phyloP scores from a whole-genome alignment of 768 basidiomycete species.

The Mycena galopus region DNA sequence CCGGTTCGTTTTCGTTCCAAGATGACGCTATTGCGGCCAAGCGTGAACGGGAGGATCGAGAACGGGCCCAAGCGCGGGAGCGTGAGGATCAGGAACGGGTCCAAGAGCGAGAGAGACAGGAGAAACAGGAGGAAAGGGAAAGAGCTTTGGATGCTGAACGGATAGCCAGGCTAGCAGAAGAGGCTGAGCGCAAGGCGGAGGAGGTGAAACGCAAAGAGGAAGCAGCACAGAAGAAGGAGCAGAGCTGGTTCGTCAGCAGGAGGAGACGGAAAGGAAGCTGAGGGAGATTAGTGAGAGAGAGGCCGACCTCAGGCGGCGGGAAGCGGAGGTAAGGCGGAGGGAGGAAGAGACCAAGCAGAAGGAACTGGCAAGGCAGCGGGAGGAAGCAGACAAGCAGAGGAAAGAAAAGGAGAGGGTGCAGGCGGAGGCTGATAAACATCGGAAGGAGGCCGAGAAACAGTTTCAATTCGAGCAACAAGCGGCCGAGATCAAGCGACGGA shows the following conservation, averaged over 20 bases:
- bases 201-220: slow-evolving; percentile 27
- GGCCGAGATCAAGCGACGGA: slow-evolving; percentile 56
- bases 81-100: not conserved
- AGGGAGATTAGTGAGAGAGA: slow-evolving; percentile 35
- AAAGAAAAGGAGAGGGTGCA: slow-evolving; percentile 37
- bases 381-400: slow-evolving; percentile 39
- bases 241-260: slow-evolving; percentile 34
- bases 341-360: slow-evolving; percentile 39
- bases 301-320: slow-evolving; percentile 35
- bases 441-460: slow-evolving; percentile 42
- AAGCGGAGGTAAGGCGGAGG: slow-evolving; percentile 27
- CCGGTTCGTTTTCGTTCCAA: slow-evolving; percentile 19
- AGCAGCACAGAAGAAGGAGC: slow-evolving; percentile 32
- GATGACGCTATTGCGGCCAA: slow-evolving; percentile 8
- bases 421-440: slow-evolving; percentile 47
- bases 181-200: slow-evolving; percentile 21
- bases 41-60: not conserved
- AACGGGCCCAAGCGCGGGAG: not conserved
- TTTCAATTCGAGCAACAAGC: slow-evolving; percentile 56
- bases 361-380: slow-evolving; percentile 36
- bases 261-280: slow-evolving; percentile 35
- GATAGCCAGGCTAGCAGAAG: slow-evolving; percentile 9
- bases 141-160: slow-evolving; percentile 15
- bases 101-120: not conserved
- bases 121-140: not conserved